These are phyloP conservation scores for Mycena leptocephala DNA, from an alignment of 768 basidiomycete species.

Conservation along the genomic window DNA sequence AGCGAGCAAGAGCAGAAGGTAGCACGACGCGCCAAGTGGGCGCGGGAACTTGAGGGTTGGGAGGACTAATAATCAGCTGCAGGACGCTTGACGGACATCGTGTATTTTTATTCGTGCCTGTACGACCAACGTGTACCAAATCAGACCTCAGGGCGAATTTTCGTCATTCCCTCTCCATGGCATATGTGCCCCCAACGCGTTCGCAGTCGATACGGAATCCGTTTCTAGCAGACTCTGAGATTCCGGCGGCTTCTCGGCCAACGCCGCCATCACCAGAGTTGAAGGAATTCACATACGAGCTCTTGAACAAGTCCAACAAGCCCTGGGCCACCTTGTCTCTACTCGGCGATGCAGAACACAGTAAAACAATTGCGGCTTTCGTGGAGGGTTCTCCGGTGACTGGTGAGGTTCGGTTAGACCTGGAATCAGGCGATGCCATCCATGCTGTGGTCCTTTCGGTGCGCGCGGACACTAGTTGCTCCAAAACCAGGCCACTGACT, in stretches of 20 bases:
- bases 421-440: conserved; percentile 60
- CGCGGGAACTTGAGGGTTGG: conserved; percentile 74
- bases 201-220: conserved; percentile 11
- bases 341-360: conserved; percentile 57
- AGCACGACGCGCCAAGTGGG: conserved; percentile 74
- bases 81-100: background rate
- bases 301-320: conserved; percentile 49
- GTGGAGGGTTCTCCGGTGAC: conserved; percentile 52
- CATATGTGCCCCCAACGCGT: conserved; percentile 1
- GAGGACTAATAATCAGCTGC: conserved; percentile 66
- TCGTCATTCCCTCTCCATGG: background rate
- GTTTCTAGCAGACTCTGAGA: background rate
- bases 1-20: conserved; percentile 66
- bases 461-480: conserved; percentile 26
- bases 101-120: background rate
- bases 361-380: conserved; percentile 53
- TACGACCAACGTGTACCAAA: background rate
- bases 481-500: background rate
- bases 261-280: background rate
- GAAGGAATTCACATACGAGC: conserved; percentile 44
- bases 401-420: conserved; percentile 54
- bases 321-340: conserved; percentile 65
- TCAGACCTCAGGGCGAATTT: background rate
- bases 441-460: conserved; percentile 67
- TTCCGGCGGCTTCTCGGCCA: too few relatives aligned